Percentiles rank a stretch among this genome's conserved stretches.
Conservation (phyloP, 768 basidiomycete genomes). For the Tricholoma sp. region DNA sequence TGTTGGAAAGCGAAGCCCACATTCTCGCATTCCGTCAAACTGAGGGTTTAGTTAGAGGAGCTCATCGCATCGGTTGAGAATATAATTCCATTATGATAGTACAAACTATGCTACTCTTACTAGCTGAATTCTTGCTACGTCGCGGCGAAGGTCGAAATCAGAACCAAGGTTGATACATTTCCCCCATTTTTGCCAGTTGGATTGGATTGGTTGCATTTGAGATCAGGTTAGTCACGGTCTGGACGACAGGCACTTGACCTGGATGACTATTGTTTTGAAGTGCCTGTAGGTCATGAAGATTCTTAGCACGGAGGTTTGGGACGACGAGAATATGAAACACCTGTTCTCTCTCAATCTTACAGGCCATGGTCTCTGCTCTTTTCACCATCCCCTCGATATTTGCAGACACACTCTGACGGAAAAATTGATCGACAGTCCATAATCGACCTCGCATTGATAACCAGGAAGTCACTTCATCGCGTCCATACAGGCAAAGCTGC, state of each 20-base stretch:
- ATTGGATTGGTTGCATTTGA: constrained; percentile 83
- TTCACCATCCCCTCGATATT: constrained; percentile 70
- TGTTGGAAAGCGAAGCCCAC: constrained; percentile 64
- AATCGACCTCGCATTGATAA: constrained; percentile 52
- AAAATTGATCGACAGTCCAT: constrained; percentile 51
- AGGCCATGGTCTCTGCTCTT: constrained; percentile 78
- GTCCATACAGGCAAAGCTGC: constrained; percentile 84
- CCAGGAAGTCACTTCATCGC: constrained; percentile 89
- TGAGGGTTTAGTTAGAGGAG: constrained; percentile 58
- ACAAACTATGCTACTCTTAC: not conserved
- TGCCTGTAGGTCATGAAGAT: constrained; percentile 27
- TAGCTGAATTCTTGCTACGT: constrained; percentile 6
- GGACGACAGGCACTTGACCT: constrained; percentile 54
- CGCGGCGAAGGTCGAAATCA: constrained; percentile 23
- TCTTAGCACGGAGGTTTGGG: not conserved
- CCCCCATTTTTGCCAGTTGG: constrained; percentile 80
- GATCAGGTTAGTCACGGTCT: constrained; percentile 80
- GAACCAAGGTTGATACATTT: constrained; percentile 85
- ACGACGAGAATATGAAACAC: constrained; percentile 28
- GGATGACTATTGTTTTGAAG: constrained; percentile 28
- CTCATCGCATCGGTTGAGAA: constrained; percentile 19
- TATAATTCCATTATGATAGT: not conserved
- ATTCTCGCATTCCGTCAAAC: constrained; percentile 72
- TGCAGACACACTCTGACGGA: constrained; percentile 49
- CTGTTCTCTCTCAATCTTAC: constrained; percentile 82